Base-by-base conservation (phyloP, 139 green algal genomes). In the Micromonas commoda region DNA sequence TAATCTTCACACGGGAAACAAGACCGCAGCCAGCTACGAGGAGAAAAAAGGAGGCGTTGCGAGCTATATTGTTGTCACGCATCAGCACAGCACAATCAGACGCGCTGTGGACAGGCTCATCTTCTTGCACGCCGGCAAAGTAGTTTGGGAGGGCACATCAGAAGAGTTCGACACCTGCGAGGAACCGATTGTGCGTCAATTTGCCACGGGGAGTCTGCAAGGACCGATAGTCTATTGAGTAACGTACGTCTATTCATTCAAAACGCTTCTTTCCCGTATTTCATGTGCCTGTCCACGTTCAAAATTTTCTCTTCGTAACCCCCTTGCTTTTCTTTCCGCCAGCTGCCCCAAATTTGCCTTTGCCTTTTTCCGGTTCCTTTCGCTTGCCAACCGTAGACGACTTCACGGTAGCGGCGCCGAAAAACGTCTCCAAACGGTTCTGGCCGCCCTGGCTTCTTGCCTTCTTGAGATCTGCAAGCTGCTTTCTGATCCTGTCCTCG, bases 1-100 rank as follows among this genome's bases (percentile, higher is more conserved):
- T 26, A 90, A 84, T 4, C 76, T 99, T 71, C 91, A 97, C 80
- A 81, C 78, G 31, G 26, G n/a, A 37, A 29, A 19, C 1, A 33
- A 38, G 13, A 51, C 24, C 13, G 23, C 6, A 68, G 20, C 61
- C 61, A 9, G 61, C 9, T 57, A 52, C 66, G 21, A 63, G 32
- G 6, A 19, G 9, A 68, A 26, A 26, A 23, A 9, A 29, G 78
- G 64, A 21, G 91, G 91, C 81, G 94, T 99, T 60, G 82, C 86
- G 9, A 88, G 80, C 68, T 99, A 99, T 82, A 91, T 99, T 33
- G 96, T 99, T 19, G 96, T 99, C 2, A 99, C 96, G 20, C 96
- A 99, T 83, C 96, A 99, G 86, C 91, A 97, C 85, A 93, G 86
- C 29, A 97, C 95, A 4, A 98, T 97, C 72, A 76, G 90, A 2